Base-by-base conservation (phyloP, 2,329 filamentous ascomycete species). In the Cryoendolithus antarcticus region DNA sequence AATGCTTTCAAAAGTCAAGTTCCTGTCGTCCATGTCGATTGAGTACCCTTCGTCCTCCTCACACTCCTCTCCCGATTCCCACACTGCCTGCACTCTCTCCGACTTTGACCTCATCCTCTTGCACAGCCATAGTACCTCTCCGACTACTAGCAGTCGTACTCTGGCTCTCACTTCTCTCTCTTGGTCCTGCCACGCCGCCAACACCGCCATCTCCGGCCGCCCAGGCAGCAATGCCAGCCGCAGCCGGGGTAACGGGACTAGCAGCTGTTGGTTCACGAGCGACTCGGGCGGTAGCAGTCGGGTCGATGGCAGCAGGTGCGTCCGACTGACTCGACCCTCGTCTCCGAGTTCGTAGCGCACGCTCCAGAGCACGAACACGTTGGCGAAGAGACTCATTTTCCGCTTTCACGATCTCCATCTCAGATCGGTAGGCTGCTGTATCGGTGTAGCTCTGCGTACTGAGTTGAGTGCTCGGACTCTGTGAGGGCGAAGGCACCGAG, bases 341-440 rank as follows among this genome's bases (percentile, higher is more conserved):
- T 32, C 58, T 44, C 8, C 55, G 56, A 45, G 41, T 44, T 44
- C 50, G 57, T 41, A 69, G 55, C 42, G 59, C 56, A 24, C 61
- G 57, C 47, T 70, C 67, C 36, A 70, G 47, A 38, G 66, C 61
- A 37, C 63, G 56, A n/a, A 70, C 66, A 39, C 64, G 58, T 46
- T 64, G 60, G 45, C 65, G 63, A 42, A 70, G 49, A 30, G 50
- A 45, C 35, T 69, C 67, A 51, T 70, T 70, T 54, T 70, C 67
- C 33, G 54, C 55, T 55, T 69, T 69, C 28, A 66, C 66, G 37
- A 64, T 62, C 44, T 70, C 67, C 39, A 70, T 52, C 52, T 70
- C 67, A 7, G 59, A 58, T 30, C 60, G 56, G 34, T 66, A 63
- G 34, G 60, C 55, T 34, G 63, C 59, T 2, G 64, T 60, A 45